phyloP scores from a whole-genome alignment of 768 basidiomycete species.

The Lactifluus hygrophoroides region DNA sequence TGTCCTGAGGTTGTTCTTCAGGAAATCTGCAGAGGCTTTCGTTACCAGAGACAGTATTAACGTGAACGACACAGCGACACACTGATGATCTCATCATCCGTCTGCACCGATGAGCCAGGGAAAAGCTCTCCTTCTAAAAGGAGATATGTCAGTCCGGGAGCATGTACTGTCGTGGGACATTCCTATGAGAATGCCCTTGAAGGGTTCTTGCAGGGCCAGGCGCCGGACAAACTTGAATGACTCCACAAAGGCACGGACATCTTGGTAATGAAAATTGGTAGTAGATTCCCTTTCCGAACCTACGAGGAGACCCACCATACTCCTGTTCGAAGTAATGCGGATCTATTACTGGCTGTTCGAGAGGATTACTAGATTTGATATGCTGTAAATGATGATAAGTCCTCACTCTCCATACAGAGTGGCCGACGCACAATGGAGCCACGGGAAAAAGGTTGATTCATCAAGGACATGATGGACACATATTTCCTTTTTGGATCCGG shows the following conservation, averaged over 20 bases:
- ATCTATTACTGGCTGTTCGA: constrained; percentile 13
- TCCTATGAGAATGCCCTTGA: constrained; percentile 16
- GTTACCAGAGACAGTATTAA: background rate
- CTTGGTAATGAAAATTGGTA: background rate
- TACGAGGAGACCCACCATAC: constrained; percentile 7
- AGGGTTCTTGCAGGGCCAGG: constrained; percentile 17
- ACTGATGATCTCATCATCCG: constrained; percentile 15
- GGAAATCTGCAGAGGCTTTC: background rate
- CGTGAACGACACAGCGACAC: background rate
- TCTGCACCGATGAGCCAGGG: constrained; percentile 14
- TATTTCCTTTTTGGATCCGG: constrained; percentile 9
- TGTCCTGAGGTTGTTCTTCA: background rate
- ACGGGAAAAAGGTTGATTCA: constrained; percentile 16
- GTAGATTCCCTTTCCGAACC: background rate
- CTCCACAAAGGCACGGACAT: constrained; percentile 17
- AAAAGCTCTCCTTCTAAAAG: constrained; percentile 5
- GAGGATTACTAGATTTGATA: constrained; percentile 13
- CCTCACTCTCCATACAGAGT: background rate
- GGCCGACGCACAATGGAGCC: constrained; percentile 17
- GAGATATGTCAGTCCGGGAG: background rate
- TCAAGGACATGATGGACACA: background rate
- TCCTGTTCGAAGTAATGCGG: constrained; percentile 21
- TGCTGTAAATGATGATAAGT: constrained; percentile 9
- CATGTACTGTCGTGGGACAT: background rate
- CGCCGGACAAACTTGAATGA: constrained; percentile 19